These are phyloP conservation scores for Calvatia gigantea DNA, from an alignment of 768 basidiomycete genomes.

Conservation along the genomic window DNA sequence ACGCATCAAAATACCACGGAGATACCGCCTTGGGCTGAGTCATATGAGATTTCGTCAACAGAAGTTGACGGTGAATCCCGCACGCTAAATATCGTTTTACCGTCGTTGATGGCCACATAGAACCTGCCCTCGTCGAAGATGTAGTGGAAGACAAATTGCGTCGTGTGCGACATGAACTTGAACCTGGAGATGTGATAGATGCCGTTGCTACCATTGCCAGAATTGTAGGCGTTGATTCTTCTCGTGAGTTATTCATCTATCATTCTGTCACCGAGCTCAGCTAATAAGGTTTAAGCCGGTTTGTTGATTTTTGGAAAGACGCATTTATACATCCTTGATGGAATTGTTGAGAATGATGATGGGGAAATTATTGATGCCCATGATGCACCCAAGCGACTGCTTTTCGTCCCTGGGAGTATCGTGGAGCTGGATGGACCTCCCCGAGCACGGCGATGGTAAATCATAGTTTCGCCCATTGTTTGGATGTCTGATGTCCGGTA, in stretches of 20 bases:
- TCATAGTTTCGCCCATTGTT: not conserved
- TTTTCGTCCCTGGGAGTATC: conserved; percentile 83
- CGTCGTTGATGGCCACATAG: conserved; percentile 21
- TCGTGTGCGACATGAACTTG: conserved; percentile 80
- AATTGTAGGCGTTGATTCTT: conserved; percentile 88
- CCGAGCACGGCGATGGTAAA: conserved; percentile 79
- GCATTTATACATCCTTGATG: conserved; percentile 89
- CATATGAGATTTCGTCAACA: conserved; percentile 63
- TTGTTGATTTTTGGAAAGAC: conserved; percentile 82
- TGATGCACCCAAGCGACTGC: conserved; percentile 77
- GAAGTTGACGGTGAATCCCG: conserved; percentile 52
- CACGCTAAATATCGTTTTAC: not conserved
- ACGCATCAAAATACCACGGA: conserved; percentile 54
- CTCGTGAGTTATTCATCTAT: conserved; percentile 54
- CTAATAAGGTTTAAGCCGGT: conserved; percentile 53
- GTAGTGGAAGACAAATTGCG: conserved; percentile 87
- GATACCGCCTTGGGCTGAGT: conserved; percentile 71
- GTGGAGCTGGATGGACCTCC: conserved; percentile 79
- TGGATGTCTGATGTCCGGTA: not conserved
- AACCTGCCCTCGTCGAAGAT: conserved; percentile 68
- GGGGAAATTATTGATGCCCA: conserved; percentile 87
- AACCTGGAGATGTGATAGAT: conserved; percentile 88
- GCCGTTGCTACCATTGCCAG: conserved; percentile 83
- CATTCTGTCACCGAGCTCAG: not conserved
- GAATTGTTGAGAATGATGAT: conserved; percentile 79